These are phyloP conservation scores for Zostera marina DNA, from an alignment of 116 monocot genomes.

Conservation along the genomic window DNA sequence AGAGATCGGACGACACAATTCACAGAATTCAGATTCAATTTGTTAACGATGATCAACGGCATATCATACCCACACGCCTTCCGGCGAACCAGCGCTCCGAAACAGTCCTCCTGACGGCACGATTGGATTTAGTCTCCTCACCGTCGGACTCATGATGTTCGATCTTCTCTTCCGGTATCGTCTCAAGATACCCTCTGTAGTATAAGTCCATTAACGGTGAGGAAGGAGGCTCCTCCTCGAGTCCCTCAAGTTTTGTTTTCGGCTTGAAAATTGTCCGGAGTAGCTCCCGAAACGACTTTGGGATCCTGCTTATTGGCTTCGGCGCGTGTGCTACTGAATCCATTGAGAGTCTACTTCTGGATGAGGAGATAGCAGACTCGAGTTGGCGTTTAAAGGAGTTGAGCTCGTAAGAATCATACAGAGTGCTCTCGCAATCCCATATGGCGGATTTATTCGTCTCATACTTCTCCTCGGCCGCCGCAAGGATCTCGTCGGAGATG, in stretches of 20 bases:
- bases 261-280: not conserved
- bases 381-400: constrained; percentile 42
- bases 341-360: constrained; percentile 32
- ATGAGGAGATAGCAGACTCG: constrained; percentile 24
- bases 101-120: constrained; percentile 23
- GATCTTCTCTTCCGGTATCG: not conserved
- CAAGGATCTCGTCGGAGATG: too few species aligned
- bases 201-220: not conserved
- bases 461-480: too few species aligned
- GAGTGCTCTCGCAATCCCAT: constrained; percentile 69
- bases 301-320: not conserved
- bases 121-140: constrained; percentile 16
- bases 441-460: constrained; percentile 6
- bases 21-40: too few species aligned
- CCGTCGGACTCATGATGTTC: not conserved
- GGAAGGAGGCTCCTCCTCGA: not conserved
- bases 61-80: not conserved
- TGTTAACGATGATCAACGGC: not conserved
- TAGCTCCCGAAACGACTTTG: not conserved
- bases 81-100: constrained; percentile 34
- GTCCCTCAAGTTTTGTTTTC: not conserved
- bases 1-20: too few species aligned
- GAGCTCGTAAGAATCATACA: constrained; percentile 81
- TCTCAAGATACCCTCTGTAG: not conserved
- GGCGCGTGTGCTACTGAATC: too few species aligned